phyloP scores from a whole-genome alignment of 805 yeast species.

The Hanseniaspora pseudoguilliermondii region DNA sequence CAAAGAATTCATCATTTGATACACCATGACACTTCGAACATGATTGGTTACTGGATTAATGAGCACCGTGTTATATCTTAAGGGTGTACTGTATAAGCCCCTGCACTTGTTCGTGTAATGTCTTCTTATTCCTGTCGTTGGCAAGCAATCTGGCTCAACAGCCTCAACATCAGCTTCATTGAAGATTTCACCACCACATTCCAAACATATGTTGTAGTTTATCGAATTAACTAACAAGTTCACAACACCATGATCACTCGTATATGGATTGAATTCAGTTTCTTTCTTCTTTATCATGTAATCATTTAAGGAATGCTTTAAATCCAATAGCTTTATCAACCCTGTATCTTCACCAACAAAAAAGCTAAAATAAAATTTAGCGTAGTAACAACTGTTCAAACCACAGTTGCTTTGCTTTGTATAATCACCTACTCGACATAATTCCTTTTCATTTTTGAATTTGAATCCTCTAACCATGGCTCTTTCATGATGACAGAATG shows the following conservation, averaged over 20 bases:
- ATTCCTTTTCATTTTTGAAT: no score
- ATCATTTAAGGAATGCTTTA: slow-evolving; percentile 36
- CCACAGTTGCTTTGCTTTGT: neutral
- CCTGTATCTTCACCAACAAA: slow-evolving; percentile 38
- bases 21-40: neutral
- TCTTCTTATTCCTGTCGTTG: slow-evolving; percentile 15
- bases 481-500: slow-evolving; percentile 1
- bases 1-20: slow-evolving; percentile 26
- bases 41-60: slow-evolving; percentile 15
- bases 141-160: slow-evolving; percentile 15
- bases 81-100: slow-evolving; percentile 20
- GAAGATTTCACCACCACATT: slow-evolving; percentile 32
- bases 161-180: slow-evolving; percentile 19
- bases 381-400: neutral
- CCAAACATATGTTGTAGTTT: slow-evolving; percentile 35
- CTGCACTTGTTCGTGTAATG: slow-evolving; percentile 22
- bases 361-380: slow-evolving; percentile 6
- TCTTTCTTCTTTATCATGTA: slow-evolving; percentile 28
- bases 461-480: neutral
- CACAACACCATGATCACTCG: slow-evolving; percentile 20
- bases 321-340: slow-evolving; percentile 37
- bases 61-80: slow-evolving; percentile 18
- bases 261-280: slow-evolving; percentile 16
- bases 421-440: neutral
- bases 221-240: slow-evolving; percentile 25